phyloP scores from a whole-genome alignment of 2,329 filamentous ascomycete genomes.

The Pseudogymnoascus sp. region DNA sequence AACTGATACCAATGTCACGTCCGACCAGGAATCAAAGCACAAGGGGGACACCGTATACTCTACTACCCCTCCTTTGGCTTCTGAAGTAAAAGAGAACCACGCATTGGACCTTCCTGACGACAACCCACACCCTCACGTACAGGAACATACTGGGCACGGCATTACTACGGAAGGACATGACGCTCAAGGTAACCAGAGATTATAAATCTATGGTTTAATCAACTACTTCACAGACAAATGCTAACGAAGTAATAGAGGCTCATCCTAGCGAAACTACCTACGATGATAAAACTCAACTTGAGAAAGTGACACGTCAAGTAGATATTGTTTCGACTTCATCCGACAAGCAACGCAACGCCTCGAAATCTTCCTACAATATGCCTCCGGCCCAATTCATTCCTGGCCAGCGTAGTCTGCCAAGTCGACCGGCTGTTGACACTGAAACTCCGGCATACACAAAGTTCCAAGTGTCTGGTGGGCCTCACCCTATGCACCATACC shows the following conservation, averaged over 20 bases:
- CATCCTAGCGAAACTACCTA: neutral
- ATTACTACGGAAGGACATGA: neutral
- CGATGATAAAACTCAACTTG: neutral
- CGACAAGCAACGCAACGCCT: slow-evolving; percentile 22
- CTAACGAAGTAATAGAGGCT: neutral
- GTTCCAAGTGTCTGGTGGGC: slow-evolving; percentile 14
- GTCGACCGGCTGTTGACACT: slow-evolving; percentile 14
- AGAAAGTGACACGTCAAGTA: slow-evolving; percentile 8
- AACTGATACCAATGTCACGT: slow-evolving; percentile 3
- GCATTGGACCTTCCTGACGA: neutral
- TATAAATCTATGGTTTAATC: neutral
- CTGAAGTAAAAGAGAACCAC: neutral
- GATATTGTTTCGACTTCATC: slow-evolving; percentile 5
- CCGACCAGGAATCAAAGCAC: neutral
- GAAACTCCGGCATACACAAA: slow-evolving; percentile 16
- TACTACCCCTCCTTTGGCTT: neutral
- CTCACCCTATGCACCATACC: slow-evolving; percentile 39
- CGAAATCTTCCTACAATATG: slow-evolving; percentile 34
- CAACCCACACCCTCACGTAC: neutral
- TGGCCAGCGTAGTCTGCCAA: slow-evolving; percentile 15
- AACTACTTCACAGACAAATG: neutral
- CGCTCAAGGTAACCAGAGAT: neutral
- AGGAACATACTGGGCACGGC: neutral
- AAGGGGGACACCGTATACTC: neutral
- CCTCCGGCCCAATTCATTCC: slow-evolving; percentile 33